Conservation (phyloP, 2,329 filamentous ascomycete genomes). For the Ophiostoma novo-ulmi region DNA sequence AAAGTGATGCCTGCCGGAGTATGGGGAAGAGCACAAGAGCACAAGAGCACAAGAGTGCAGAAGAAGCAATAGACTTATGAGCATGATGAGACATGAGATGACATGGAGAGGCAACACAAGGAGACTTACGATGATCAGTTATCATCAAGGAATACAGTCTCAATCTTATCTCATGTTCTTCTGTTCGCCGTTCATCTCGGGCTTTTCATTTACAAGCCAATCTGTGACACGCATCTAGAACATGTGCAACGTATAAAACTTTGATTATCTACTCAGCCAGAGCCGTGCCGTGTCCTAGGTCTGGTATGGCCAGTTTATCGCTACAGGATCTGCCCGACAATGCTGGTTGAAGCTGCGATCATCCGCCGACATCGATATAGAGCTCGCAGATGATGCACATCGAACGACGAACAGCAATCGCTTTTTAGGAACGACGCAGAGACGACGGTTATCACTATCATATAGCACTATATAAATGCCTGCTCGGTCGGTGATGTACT, state of each 20-base stretch:
- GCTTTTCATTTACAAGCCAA: slow-evolving; percentile 2
- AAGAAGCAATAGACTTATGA: not conserved
- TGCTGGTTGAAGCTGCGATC: not conserved
- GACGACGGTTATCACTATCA: no score
- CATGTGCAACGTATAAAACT: not conserved
- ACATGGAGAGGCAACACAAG: not conserved
- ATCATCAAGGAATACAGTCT: not conserved
- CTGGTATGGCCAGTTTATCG: not conserved
- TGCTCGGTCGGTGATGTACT: not conserved
- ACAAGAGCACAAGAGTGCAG: not conserved
- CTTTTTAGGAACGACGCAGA: no score
- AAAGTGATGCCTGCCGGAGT: not conserved
- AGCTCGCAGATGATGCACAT: not conserved
- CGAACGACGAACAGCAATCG: not conserved
- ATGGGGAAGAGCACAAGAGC: not conserved
- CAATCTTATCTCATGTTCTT: not conserved
- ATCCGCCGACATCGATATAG: not conserved
- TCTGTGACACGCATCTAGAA: not conserved
- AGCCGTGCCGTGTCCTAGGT: not conserved
- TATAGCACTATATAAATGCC: not conserved
- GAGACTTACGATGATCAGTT: not conserved
- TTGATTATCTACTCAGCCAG: not conserved
- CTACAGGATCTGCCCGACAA: not conserved
- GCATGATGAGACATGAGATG: not conserved
- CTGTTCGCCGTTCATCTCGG: slow-evolving; percentile 14